A percentile compares a stretch with the other conserved stretches of the same genome.
phyloP scores from a whole-genome alignment of 2,329 filamentous ascomycete genomes.

The Epichloe typhina region DNA sequence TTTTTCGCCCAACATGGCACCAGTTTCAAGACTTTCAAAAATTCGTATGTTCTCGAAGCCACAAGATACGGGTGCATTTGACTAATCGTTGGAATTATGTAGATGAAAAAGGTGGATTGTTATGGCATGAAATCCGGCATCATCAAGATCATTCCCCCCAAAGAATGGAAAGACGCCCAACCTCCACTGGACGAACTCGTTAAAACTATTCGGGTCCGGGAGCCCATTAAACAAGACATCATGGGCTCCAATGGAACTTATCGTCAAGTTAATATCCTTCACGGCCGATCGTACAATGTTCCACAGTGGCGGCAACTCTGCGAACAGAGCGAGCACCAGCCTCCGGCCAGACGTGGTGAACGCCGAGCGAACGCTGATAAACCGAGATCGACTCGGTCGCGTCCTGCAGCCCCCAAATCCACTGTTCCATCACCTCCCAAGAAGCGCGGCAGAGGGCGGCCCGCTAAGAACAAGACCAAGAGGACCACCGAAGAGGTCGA shows the following conservation, averaged over 20 bases:
- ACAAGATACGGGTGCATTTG: constrained; percentile 10
- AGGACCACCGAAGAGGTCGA: constrained; percentile 29
- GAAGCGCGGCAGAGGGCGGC: constrained; percentile 28
- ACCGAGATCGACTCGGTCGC: constrained; percentile 30
- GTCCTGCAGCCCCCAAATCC: constrained; percentile 21
- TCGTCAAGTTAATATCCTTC: constrained; percentile 92
- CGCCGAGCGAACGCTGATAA: constrained; percentile 50
- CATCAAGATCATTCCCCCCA: constrained; percentile 84
- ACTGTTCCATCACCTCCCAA: constrained; percentile 21
- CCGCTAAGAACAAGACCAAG: constrained; percentile 24
- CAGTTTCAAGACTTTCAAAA: constrained; percentile 89
- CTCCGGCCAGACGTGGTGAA: constrained; percentile 79
- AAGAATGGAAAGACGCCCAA: constrained; percentile 80
- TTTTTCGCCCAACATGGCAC: constrained; percentile 90
- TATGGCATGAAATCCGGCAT: constrained; percentile 98
- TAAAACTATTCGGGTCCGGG: constrained; percentile 85
- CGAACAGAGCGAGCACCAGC: constrained; percentile 90
- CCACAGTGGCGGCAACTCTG: constrained; percentile 92
- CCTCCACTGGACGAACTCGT: constrained; percentile 71
- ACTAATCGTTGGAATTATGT: constrained; percentile 10
- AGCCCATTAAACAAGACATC: constrained; percentile 97
- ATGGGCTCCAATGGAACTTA: constrained; percentile 92
- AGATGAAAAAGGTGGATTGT: constrained; percentile 73
- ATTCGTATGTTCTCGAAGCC: constrained; percentile 49
- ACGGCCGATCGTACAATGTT: constrained; percentile 89